These are phyloP conservation scores for Aspergillus ochraceoroseus DNA, from an alignment of 2,329 filamentous ascomycete genomes.

Conservation along the genomic window DNA sequence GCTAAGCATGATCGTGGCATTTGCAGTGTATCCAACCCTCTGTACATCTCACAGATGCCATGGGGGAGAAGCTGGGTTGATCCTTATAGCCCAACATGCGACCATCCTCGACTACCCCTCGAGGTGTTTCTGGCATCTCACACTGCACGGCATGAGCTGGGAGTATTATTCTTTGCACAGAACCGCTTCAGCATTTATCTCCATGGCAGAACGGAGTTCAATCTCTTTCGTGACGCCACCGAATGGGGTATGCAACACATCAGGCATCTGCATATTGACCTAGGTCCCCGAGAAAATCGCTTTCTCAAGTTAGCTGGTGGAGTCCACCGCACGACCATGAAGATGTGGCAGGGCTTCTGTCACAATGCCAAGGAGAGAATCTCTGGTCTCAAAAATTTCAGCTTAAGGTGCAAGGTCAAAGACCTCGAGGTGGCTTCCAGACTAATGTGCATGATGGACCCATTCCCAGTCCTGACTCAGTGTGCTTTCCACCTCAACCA, in stretches of 20 bases:
- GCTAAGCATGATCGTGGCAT: constrained; percentile 2
- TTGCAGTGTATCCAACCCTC: constrained; percentile 4
- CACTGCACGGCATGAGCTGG: constrained; percentile 17
- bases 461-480: constrained; percentile 21
- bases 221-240: constrained; percentile 11
- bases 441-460: constrained; percentile 18
- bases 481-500: constrained; percentile 23
- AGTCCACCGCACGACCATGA: constrained; percentile 16
- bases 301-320: constrained; percentile 17
- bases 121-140: constrained; percentile 17
- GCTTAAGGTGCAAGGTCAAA: constrained; percentile 24
- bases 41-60: constrained; percentile 5
- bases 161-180: constrained; percentile 16
- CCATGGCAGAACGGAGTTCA: constrained; percentile 15
- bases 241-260: constrained; percentile 17
- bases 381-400: constrained; percentile 20
- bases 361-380: constrained; percentile 11
- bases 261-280: constrained; percentile 20
- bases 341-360: constrained; percentile 23
- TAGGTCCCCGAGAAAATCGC: constrained; percentile 20
- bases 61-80: constrained; percentile 10
- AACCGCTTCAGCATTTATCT: constrained; percentile 20
- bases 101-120: constrained; percentile 20
- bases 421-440: constrained; percentile 17
- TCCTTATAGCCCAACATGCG: constrained; percentile 13